A percentile compares a stretch with the other conserved stretches of the same genome.
Conservation (phyloP, 805 yeast species). For the Komagataella ulmi region DNA sequence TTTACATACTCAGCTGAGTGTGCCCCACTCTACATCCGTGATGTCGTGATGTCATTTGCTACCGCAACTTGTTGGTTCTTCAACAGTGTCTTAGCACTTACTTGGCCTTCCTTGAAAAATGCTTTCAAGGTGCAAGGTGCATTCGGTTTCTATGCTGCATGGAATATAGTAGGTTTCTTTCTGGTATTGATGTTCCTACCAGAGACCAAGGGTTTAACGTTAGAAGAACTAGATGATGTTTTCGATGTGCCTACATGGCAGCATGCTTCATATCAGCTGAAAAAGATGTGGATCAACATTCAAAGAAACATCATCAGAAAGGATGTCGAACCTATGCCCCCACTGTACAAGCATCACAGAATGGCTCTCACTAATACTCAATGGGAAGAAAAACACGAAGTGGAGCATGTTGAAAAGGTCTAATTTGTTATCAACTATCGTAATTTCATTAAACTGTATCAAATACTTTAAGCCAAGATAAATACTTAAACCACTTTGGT, state of each 20-base stretch:
- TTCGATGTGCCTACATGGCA: conserved; percentile 44
- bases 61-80: conserved; percentile 68
- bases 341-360: conserved; percentile 41
- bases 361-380: conserved; percentile 46
- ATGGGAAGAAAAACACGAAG: conserved; percentile 45
- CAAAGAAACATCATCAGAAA: conserved; percentile 34
- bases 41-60: conserved; percentile 69
- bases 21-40: conserved; percentile 67
- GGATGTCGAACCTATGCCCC: conserved; percentile 33
- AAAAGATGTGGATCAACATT: conserved; percentile 26
- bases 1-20: conserved; percentile 83
- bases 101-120: conserved; percentile 63
- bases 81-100: conserved; percentile 55
- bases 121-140: conserved; percentile 76
- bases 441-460: neutral
- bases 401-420: conserved; percentile 31
- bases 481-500: conserved; percentile 77
- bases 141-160: conserved; percentile 79
- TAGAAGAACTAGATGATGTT: conserved; percentile 68
- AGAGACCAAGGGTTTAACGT: conserved; percentile 58
- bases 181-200: conserved; percentile 61
- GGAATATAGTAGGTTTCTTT: conserved; percentile 64
- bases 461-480: conserved; percentile 10
- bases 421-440: neutral
- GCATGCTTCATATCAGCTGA: conserved; percentile 38